Conservation (phyloP, 371 early-diverging fungal species). For the Mucor ambiguus region DNA sequence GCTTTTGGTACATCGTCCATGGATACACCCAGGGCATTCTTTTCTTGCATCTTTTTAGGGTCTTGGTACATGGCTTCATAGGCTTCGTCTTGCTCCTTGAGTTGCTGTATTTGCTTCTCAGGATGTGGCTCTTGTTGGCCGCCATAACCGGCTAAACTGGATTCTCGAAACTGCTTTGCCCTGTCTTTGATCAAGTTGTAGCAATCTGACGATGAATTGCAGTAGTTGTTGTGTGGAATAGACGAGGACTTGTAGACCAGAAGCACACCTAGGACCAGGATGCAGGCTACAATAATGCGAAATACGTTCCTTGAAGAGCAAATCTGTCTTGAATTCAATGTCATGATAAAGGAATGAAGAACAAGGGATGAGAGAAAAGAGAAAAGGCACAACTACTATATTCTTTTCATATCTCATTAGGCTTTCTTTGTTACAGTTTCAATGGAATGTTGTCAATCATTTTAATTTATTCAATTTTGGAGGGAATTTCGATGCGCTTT, state of each 20-base stretch:
- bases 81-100: conserved; percentile 13
- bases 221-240: conserved; percentile 10
- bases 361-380: neutral
- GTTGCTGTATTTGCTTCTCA: conserved; percentile 10
- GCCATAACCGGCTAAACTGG: neutral
- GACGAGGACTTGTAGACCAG: conserved; percentile 8
- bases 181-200: conserved; percentile 26
- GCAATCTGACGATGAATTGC: conserved; percentile 26
- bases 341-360: neutral
- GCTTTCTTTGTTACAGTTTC: no score
- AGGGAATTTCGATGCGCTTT: conserved; percentile 12
- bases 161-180: conserved; percentile 15
- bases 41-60: neutral
- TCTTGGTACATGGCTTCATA: conserved; percentile 14
- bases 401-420: neutral
- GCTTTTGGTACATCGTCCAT: conserved; percentile 11
- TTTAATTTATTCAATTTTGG: conserved; percentile 5
- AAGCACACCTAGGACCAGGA: neutral
- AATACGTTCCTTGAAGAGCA: conserved; percentile 15
- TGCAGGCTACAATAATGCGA: conserved; percentile 2
- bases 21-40: conserved; percentile 7
- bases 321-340: conserved; percentile 16
- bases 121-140: neutral
- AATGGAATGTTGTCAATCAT: conserved; percentile 6
- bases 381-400: neutral